phyloP scores from a whole-genome alignment of 2,329 filamentous ascomycete species.

The Cucurbitaria berberidis region DNA sequence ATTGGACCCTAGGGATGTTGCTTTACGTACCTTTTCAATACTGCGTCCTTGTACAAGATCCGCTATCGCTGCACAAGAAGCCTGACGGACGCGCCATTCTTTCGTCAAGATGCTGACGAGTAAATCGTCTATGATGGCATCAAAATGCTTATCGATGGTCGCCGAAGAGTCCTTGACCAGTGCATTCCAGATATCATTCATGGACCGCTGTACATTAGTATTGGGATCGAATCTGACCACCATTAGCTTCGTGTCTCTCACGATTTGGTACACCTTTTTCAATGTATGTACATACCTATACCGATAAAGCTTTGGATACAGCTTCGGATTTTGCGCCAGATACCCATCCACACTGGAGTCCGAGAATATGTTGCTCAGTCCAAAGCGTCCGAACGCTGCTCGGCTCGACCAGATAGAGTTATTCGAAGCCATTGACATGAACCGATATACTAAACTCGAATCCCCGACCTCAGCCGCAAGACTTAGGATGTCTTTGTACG shows the following conservation, averaged over 20 bases:
- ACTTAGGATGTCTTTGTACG: slow-evolving; percentile 96
- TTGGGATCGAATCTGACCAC: slow-evolving; percentile 79
- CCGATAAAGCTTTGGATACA: slow-evolving; percentile 92
- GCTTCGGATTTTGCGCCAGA: slow-evolving; percentile 81
- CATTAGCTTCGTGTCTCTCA: slow-evolving; percentile 17
- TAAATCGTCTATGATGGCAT: slow-evolving; percentile 86
- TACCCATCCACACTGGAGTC: slow-evolving; percentile 75
- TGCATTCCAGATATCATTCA: slow-evolving; percentile 98
- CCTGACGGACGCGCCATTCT: slow-evolving; percentile 93
- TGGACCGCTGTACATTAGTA: slow-evolving; percentile 86
- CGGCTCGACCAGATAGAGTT: slow-evolving; percentile 98
- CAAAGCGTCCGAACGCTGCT: slow-evolving; percentile 93
- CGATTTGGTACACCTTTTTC: not conserved
- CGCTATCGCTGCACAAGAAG: slow-evolving; percentile 86
- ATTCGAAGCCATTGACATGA: slow-evolving; percentile 96
- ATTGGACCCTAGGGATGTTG: not conserved
- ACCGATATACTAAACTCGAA: slow-evolving; percentile 94
- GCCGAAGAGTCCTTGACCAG: slow-evolving; percentile 86
- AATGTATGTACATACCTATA: slow-evolving; percentile 63
- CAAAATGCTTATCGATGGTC: slow-evolving; percentile 81
- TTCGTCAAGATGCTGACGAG: slow-evolving; percentile 84
- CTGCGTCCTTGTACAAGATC: slow-evolving; percentile 85
- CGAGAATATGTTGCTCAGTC: slow-evolving; percentile 87
- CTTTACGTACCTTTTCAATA: slow-evolving; percentile 49
- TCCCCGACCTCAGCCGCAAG: slow-evolving; percentile 97